These are phyloP conservation scores for Penicillium pancosmium DNA, from an alignment of 495 filamentous ascomycete species.

Conservation along the genomic window DNA sequence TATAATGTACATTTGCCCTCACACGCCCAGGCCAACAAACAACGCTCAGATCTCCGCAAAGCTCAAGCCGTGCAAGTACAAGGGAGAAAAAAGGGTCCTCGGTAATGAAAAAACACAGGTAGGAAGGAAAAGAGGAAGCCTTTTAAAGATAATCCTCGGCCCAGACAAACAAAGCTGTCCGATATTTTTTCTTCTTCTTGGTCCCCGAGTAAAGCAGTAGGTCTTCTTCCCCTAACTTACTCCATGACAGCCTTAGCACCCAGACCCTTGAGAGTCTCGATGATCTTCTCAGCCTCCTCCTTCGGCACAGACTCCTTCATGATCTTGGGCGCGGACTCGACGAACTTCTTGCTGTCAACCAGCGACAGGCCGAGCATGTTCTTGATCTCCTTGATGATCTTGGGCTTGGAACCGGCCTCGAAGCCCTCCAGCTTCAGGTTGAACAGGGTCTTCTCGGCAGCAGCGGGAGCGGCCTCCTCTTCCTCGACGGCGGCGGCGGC, in stretches of 20 bases:
- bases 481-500: conserved; percentile 78
- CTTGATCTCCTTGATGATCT: conserved; percentile 99
- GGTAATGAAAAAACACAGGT: conserved; percentile 22
- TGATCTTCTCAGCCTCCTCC: conserved; percentile 98
- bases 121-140: conserved; percentile 23
- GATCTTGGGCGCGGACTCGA: conserved; percentile 94
- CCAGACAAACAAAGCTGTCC: conserved; percentile 25
- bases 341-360: conserved; percentile 99
- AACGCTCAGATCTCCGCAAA: conserved; percentile 35
- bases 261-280: conserved; percentile 88
- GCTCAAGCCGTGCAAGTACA: conserved; percentile 15
- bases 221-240: conserved; percentile 48
- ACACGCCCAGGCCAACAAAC: conserved; percentile 26
- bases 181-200: conserved; percentile 7
- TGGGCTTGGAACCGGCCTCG: conserved; percentile 87
- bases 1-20: conserved; percentile 52
- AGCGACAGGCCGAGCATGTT: conserved; percentile 89
- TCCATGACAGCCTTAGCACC: conserved; percentile 90
- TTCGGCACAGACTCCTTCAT: conserved; percentile 98
- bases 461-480: conserved; percentile 77
- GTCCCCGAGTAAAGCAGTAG: conserved; percentile 11
- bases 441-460: conserved; percentile 96
- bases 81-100: conserved; percentile 14
- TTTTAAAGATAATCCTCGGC: too few species aligned
- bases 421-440: conserved; percentile 89